Evolutionary conservation across 768 basidiomycete species (phyloP).

Genomic region (Strobilomyces dryophilus): DNA sequence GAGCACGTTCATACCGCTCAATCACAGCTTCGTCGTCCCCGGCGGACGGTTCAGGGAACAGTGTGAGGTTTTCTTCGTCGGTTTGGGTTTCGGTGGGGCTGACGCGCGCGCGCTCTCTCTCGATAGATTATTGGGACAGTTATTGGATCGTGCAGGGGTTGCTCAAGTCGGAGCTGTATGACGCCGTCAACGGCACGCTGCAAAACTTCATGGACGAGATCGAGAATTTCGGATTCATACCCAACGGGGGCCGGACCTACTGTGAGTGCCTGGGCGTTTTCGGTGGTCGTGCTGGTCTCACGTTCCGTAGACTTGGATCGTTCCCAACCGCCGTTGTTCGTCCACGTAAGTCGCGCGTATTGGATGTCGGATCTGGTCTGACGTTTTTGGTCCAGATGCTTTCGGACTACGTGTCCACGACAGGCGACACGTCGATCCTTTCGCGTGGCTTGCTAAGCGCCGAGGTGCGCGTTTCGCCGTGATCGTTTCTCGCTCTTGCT

Average conservation of each 20-base stretch:
- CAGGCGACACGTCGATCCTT: slow-evolving; percentile 73
- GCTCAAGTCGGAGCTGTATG: slow-evolving; percentile 72
- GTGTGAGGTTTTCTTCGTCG: slow-evolving; percentile 44
- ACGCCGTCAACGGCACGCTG: slow-evolving; percentile 69
- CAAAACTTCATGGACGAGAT: slow-evolving; percentile 97
- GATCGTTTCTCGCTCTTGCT: background rate
- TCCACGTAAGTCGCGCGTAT: slow-evolving; percentile 46
- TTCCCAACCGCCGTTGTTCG: slow-evolving; percentile 91
- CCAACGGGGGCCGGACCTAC: slow-evolving; percentile 91
- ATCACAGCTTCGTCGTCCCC: slow-evolving; percentile 88
- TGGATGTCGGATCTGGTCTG: background rate
- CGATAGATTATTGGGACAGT: slow-evolving; percentile 57
- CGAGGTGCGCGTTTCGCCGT: slow-evolving; percentile 45
- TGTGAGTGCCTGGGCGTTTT: slow-evolving; percentile 39
- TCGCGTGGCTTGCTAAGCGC: slow-evolving; percentile 78
- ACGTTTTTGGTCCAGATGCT: slow-evolving; percentile 60
- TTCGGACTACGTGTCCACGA: slow-evolving; percentile 70
- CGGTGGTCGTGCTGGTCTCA: background rate
- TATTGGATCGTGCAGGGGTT: slow-evolving; percentile 89
- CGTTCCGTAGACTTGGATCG: slow-evolving; percentile 64
- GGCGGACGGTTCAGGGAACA: slow-evolving; percentile 84
- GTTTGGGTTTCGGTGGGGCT: background rate
- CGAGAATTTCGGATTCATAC: slow-evolving; percentile 81
- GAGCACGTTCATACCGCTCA: slow-evolving; percentile 83
- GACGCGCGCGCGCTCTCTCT: background rate